These are phyloP conservation scores for Articulospora tetracladia DNA, from an alignment of 495 filamentous ascomycete species.

Conservation along the genomic window DNA sequence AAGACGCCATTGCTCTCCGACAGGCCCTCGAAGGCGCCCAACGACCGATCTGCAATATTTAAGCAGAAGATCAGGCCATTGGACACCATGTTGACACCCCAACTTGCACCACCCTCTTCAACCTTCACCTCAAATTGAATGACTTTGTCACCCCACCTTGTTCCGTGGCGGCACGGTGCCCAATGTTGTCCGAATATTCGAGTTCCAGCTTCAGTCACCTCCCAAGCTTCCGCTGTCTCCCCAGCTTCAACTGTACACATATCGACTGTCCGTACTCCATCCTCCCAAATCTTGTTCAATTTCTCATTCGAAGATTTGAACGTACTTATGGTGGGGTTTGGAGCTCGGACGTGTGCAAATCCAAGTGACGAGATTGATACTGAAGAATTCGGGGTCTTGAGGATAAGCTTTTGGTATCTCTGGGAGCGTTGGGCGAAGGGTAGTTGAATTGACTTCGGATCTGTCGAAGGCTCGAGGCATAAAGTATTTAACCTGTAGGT, in stretches of 20 bases:
- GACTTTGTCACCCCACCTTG: conserved; percentile 12
- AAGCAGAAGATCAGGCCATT: conserved; percentile 17
- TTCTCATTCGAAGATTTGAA: conserved; percentile 12
- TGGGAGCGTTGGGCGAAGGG: conserved; percentile 12
- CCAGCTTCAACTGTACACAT: conserved; percentile 18
- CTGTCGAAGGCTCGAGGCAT: conserved; percentile 1
- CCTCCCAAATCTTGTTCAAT: conserved; percentile 16
- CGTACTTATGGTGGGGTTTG: neutral
- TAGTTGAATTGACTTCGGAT: neutral
- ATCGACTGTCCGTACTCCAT: conserved; percentile 19
- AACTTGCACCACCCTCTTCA: conserved; percentile 15
- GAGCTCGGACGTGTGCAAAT: neutral
- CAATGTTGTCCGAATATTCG: conserved; percentile 15
- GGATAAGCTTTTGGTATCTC: conserved; percentile 16
- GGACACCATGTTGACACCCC: conserved; percentile 18
- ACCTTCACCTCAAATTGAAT: conserved; percentile 13
- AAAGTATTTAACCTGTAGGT: conserved; percentile 8
- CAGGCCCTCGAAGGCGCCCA: conserved; percentile 15
- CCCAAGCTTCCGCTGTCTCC: conserved; percentile 18
- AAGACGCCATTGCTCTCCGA: conserved; percentile 11
- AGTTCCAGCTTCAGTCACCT: conserved; percentile 11
- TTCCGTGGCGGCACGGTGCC: conserved; percentile 16
- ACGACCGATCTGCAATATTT: neutral
- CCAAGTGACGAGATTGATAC: conserved; percentile 11
- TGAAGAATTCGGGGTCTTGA: conserved; percentile 12